Conservation (phyloP, 305 asterid genomes). For the Fraxinus platypoda region DNA sequence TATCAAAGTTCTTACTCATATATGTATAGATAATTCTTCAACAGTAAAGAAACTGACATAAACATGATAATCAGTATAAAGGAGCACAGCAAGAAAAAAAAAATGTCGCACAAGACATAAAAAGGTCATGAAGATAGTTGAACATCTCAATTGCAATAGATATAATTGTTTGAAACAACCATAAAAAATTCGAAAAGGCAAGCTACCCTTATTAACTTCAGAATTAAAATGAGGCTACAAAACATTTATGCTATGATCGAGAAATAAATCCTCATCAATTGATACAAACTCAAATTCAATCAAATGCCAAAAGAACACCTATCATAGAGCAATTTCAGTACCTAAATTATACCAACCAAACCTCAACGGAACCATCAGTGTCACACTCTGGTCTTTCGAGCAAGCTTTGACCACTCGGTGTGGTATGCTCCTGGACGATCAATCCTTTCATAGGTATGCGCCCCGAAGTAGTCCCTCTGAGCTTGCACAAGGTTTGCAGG, state of each 20-base stretch:
- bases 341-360: conserved; percentile 35
- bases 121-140: neutral
- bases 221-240: conserved; percentile 34
- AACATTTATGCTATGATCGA: conserved; percentile 28
- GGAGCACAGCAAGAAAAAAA: neutral
- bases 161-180: conserved; percentile 8
- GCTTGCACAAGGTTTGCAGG: conserved; percentile 88
- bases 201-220: conserved; percentile 49
- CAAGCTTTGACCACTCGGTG: conserved; percentile 81
- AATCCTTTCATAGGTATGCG: conserved; percentile 75
- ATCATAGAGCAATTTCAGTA: conserved; percentile 28
- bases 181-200: conserved; percentile 22
- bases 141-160: conserved; percentile 1
- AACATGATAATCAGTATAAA: neutral
- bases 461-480: conserved; percentile 87
- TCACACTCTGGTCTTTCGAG: conserved; percentile 45
- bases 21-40: neutral
- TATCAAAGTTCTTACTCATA: neutral
- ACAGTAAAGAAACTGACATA: neutral
- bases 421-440: conserved; percentile 62
- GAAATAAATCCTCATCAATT: conserved; percentile 30
- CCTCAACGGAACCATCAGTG: conserved; percentile 26
- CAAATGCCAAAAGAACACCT: conserved; percentile 29
- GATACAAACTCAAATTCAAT: conserved; percentile 38
- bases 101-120: neutral